These are phyloP conservation scores for Serendipita sp. DNA, from an alignment of 768 basidiomycete species.

Conservation along the genomic window DNA sequence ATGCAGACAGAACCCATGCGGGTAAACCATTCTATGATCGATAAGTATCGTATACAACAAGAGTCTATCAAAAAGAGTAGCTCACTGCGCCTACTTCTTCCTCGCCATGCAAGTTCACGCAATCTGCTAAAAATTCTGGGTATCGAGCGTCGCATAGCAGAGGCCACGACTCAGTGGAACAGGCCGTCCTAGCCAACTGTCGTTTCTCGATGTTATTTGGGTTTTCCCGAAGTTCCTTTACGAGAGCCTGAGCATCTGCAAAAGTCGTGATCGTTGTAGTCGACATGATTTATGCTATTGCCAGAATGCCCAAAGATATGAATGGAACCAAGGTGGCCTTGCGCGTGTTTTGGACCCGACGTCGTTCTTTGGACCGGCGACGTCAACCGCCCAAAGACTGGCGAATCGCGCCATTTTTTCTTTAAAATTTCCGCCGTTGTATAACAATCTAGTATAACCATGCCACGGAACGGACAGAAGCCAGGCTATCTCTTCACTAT, in stretches of 20 bases:
- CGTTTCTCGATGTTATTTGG: neutral
- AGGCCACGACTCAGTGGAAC: neutral
- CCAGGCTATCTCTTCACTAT: neutral
- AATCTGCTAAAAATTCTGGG: neutral
- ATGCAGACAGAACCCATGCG: neutral
- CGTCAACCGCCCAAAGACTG: no score
- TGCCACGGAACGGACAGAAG: neutral
- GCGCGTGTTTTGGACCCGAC: no score
- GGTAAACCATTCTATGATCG: neutral
- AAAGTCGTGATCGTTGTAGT: neutral
- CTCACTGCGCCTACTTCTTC: neutral
- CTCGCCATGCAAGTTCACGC: neutral
- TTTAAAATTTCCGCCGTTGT: no score
- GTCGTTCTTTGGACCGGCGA: no score
- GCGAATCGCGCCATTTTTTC: no score
- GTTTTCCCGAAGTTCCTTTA: neutral
- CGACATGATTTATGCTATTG: neutral
- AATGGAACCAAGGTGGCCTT: no score
- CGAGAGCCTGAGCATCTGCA: neutral
- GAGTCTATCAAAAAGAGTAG: neutral
- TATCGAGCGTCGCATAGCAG: neutral
- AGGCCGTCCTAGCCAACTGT: neutral
- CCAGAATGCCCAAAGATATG: no score
- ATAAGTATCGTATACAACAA: neutral
- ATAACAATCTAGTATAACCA: no score